A percentile compares a stretch with the other conserved stretches of the same genome.
Conservation (phyloP, 2,329 filamentous ascomycete genomes). For the Penicillium griseofulvum region DNA sequence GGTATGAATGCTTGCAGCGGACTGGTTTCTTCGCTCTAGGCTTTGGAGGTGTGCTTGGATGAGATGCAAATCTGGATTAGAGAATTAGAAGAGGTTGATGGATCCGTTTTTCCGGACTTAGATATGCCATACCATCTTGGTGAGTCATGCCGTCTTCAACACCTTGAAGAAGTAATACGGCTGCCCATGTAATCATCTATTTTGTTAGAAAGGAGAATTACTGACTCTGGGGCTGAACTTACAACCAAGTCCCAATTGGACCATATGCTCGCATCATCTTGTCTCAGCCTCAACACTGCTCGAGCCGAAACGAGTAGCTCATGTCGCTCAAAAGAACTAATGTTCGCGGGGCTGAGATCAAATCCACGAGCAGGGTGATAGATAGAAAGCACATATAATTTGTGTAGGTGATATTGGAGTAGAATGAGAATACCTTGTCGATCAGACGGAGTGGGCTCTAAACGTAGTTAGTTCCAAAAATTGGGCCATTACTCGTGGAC, state of each 20-base stretch:
- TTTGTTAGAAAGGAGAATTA: background rate
- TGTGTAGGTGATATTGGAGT: slow-evolving; percentile 33
- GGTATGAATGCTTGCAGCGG: slow-evolving; percentile 25
- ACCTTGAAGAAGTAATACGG: slow-evolving; percentile 26
- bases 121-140: slow-evolving; percentile 23
- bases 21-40: slow-evolving; percentile 21
- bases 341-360: slow-evolving; percentile 28
- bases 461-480: background rate
- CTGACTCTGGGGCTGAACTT: background rate
- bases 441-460: slow-evolving; percentile 30
- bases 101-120: background rate
- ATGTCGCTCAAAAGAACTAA: slow-evolving; percentile 26
- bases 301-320: slow-evolving; percentile 31
- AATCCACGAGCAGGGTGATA: slow-evolving; percentile 32
- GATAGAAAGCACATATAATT: slow-evolving; percentile 32
- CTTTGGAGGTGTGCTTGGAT: slow-evolving; percentile 28
- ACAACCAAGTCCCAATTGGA: slow-evolving; percentile 35
- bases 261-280: slow-evolving; percentile 33
- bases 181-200: slow-evolving; percentile 33
- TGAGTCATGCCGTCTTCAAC: slow-evolving; percentile 31
- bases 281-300: slow-evolving; percentile 27
- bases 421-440: slow-evolving; percentile 31
- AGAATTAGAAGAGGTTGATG: background rate
- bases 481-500: background rate
- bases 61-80: slow-evolving; percentile 21